A percentile compares a stretch with the other conserved stretches of the same genome.
These are phyloP conservation scores for Pleurotus djamor DNA, from an alignment of 768 basidiomycete species.

Conservation along the genomic window DNA sequence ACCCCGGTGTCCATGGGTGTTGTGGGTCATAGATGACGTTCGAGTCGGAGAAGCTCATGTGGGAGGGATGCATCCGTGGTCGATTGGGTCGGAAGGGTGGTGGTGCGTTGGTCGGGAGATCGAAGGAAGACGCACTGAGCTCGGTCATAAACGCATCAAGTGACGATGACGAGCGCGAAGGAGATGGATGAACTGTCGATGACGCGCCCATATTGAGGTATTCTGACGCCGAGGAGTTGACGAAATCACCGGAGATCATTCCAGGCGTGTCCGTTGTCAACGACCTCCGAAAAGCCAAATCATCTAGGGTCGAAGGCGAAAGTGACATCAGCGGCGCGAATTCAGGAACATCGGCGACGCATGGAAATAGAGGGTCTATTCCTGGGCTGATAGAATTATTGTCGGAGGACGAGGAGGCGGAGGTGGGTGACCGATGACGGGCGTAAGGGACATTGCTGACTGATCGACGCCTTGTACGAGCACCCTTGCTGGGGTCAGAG, in stretches of 20 bases:
- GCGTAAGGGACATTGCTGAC: not conserved
- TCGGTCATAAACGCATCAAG: conserved; percentile 4
- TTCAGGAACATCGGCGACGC: conserved; percentile 4
- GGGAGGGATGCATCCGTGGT: not conserved
- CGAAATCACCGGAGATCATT: not conserved
- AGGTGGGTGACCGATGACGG: conserved; percentile 4
- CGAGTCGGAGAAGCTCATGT: not conserved
- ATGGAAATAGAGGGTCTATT: conserved; percentile 2
- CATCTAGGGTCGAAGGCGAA: not conserved
- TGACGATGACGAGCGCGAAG: not conserved
- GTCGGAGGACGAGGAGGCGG: conserved; percentile 2
- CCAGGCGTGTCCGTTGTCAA: not conserved
- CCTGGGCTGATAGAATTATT: not conserved
- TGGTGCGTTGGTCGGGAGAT: not conserved
- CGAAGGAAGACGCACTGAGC: not conserved
- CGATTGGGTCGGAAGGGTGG: not conserved
- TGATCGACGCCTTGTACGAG: conserved; percentile 1
- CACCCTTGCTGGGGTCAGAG: not conserved
- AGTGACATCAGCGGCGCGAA: not conserved
- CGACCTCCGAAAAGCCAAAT: not conserved
- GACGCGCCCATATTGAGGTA: not conserved
- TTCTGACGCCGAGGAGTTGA: not conserved
- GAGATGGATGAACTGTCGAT: not conserved
- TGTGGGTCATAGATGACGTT: conserved; percentile 1
- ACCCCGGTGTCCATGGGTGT: not conserved